Conservation (phyloP, 805 yeast species). For the Monosporozyma aerobia region DNA sequence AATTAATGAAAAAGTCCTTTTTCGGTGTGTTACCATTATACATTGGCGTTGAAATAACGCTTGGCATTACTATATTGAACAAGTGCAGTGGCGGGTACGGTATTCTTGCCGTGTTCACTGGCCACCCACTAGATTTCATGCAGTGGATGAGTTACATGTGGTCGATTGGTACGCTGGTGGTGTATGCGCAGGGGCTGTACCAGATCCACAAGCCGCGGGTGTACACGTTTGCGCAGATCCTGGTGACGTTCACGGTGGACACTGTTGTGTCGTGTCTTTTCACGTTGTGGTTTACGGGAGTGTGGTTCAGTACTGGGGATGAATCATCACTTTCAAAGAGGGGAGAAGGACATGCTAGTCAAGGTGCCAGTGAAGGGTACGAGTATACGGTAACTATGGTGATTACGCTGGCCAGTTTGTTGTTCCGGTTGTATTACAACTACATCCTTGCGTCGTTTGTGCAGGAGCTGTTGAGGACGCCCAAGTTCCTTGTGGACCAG, state of each 20-base stretch:
- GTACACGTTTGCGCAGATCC: constrained; percentile 52
- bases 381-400: constrained; percentile 51
- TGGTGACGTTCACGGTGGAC: constrained; percentile 57
- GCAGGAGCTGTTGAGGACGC: constrained; percentile 42
- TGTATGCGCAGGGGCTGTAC: constrained; percentile 51
- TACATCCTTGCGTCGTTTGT: constrained; percentile 51
- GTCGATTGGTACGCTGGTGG: constrained; percentile 53
- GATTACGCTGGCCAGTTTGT: constrained; percentile 40
- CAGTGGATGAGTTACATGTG: constrained; percentile 75
- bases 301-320: constrained; percentile 53
- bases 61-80: constrained; percentile 70
- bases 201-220: constrained; percentile 47
- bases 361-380: constrained; percentile 53
- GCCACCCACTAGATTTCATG: constrained; percentile 72
- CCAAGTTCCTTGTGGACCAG: constrained; percentile 33
- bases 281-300: constrained; percentile 61
- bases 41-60: constrained; percentile 75
- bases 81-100: constrained; percentile 89
- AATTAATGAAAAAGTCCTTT: constrained; percentile 38
- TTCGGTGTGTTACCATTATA: constrained; percentile 68
- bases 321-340: constrained; percentile 2
- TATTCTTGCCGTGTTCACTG: constrained; percentile 73
- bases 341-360: constrained; percentile 31
- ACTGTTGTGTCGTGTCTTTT: constrained; percentile 58
- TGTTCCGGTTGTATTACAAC: constrained; percentile 50